Conservation (phyloP, 140 eudicot genomes). For the Ambrosia hybrid region DNA sequence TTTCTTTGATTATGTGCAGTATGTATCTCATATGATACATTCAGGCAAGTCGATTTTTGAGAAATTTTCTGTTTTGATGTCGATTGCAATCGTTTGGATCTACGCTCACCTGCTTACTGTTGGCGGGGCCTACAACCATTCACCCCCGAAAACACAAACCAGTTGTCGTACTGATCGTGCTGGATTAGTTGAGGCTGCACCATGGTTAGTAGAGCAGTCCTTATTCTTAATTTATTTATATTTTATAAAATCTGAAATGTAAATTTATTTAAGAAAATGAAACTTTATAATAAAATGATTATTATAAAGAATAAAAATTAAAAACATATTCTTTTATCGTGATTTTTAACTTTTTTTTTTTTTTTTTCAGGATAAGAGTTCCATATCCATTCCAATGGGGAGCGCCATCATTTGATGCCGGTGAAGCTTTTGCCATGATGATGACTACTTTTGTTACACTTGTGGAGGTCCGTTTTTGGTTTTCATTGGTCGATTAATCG, state of each 20-base stretch:
- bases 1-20: constrained; percentile 47
- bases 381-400: constrained; percentile 98
- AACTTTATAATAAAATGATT: background rate
- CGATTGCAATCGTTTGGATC: constrained; percentile 80
- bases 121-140: constrained; percentile 83
- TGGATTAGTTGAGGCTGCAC: constrained; percentile 76
- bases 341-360: background rate
- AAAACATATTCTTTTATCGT: too few relatives aligned
- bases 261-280: background rate
- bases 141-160: constrained; percentile 55
- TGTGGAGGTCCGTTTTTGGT: constrained; percentile 60
- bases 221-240: background rate
- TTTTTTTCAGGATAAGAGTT: constrained; percentile 66
- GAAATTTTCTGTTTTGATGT: constrained; percentile 70
- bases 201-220: constrained; percentile 48
- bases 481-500: background rate
- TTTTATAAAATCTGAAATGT: background rate
- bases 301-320: background rate
- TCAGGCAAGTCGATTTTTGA: constrained; percentile 71
- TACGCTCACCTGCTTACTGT: constrained; percentile 85
- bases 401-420: constrained; percentile 86
- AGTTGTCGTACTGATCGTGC: constrained; percentile 92
- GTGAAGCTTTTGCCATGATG: constrained; percentile 98
- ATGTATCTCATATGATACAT: constrained; percentile 58
- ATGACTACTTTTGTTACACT: constrained; percentile 84